Conservation (phyloP, 2,329 filamentous ascomycete species). For the Rhynchosporium secalis region DNA sequence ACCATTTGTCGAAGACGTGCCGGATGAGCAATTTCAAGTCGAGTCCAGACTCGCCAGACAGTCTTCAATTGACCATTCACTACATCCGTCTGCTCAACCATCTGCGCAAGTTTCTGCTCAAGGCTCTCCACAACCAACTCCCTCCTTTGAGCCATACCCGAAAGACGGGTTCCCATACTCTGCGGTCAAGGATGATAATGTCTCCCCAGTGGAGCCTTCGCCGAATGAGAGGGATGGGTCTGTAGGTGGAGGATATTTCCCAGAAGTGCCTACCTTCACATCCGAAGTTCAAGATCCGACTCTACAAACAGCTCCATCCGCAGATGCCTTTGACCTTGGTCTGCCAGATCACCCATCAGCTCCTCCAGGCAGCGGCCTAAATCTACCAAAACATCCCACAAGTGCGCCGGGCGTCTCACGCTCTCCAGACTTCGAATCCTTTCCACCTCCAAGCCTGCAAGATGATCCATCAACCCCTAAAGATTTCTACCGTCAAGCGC, state of each 20-base stretch:
- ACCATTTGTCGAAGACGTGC: conserved; percentile 55
- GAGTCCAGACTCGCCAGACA: conserved; percentile 46
- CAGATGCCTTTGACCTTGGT: conserved; percentile 29
- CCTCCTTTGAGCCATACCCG: conserved; percentile 41
- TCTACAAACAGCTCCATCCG: conserved; percentile 33
- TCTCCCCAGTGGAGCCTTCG: conserved; percentile 53
- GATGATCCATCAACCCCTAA: conserved; percentile 19
- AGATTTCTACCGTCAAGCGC: conserved; percentile 24
- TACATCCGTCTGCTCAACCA: conserved; percentile 44
- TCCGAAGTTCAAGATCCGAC: conserved; percentile 32
- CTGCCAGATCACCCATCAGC: conserved; percentile 34
- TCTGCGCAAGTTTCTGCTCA: conserved; percentile 31
- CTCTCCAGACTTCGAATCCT: conserved; percentile 28
- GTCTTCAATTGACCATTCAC: conserved; percentile 50
- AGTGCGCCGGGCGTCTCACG: conserved; percentile 40
- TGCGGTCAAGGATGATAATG: conserved; percentile 43
- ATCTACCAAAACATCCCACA: conserved; percentile 31
- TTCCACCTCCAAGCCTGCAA: conserved; percentile 35
- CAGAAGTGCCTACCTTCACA: conserved; percentile 45
- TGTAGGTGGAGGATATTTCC: conserved; percentile 59
- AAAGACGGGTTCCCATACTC: conserved; percentile 37
- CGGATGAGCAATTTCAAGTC: conserved; percentile 55
- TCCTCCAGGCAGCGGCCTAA: conserved; percentile 38
- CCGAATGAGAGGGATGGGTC: conserved; percentile 48
- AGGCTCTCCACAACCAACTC: conserved; percentile 27